A percentile compares a stretch with the other conserved stretches of the same genome.
Conservation (phyloP, 2,329 filamentous ascomycete species). For the Diplocarpon rosae region DNA sequence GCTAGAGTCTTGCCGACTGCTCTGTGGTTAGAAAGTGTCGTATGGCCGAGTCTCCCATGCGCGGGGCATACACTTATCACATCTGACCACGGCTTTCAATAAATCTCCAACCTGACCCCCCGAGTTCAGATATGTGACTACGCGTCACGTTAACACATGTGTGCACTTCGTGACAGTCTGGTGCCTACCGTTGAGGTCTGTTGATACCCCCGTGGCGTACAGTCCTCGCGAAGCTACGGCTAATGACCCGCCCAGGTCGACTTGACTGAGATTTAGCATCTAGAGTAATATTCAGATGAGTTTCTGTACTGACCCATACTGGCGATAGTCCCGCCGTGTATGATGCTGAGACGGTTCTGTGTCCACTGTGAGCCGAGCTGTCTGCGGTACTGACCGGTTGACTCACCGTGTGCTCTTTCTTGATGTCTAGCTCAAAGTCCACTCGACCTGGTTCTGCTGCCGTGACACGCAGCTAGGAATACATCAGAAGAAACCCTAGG, state of each 20-base stretch:
- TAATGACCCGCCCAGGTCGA: conserved; percentile 53
- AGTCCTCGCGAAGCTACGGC: conserved; percentile 54
- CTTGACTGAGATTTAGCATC: no score
- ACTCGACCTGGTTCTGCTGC: conserved; percentile 55
- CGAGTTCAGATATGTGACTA: conserved; percentile 52
- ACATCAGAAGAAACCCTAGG: no score
- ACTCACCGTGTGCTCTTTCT: conserved; percentile 62
- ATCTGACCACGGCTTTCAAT: conserved; percentile 44
- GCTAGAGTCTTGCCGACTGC: conserved; percentile 53
- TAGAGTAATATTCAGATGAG: no score
- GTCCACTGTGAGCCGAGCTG: not conserved
- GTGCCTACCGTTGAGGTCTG: conserved; percentile 47
- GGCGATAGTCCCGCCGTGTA: conserved; percentile 71
- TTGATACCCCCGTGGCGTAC: conserved; percentile 53
- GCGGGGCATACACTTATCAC: conserved; percentile 46
- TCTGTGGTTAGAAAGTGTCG: not conserved
- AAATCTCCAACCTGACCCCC: conserved; percentile 47
- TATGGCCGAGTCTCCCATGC: no score
- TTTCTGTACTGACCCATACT: conserved; percentile 49
- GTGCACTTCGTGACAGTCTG: not conserved
- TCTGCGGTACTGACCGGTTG: not conserved
- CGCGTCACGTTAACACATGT: not conserved
- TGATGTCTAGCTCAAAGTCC: conserved; percentile 65
- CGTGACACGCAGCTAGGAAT: conserved; percentile 59
- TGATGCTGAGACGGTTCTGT: conserved; percentile 64